These are phyloP conservation scores for Penicillium alfredii DNA, from an alignment of 495 filamentous ascomycete genomes.

Conservation along the genomic window DNA sequence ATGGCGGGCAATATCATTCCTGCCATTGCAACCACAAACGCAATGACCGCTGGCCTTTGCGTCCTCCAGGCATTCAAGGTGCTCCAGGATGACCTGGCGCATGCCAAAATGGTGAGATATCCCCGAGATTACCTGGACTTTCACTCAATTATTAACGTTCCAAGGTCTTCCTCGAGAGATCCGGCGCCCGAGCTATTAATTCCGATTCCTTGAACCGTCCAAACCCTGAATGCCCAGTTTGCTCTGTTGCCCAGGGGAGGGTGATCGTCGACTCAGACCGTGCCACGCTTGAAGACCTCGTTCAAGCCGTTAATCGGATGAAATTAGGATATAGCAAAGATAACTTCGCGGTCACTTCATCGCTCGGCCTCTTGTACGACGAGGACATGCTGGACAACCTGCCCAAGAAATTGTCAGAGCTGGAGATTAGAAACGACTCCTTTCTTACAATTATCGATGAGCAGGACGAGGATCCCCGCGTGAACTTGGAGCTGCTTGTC, in stretches of 20 bases:
- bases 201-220: constrained; percentile 69
- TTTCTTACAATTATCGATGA: constrained; percentile 86
- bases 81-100: constrained; percentile 61
- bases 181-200: constrained; percentile 64
- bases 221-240: constrained; percentile 75
- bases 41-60: constrained; percentile 88
- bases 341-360: constrained; percentile 57
- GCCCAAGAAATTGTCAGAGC: constrained; percentile 66
- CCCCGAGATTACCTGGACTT: background rate
- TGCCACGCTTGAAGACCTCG: constrained; percentile 76
- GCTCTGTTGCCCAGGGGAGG: constrained; percentile 62
- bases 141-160: constrained; percentile 4
- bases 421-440: constrained; percentile 64
- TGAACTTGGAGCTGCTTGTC: constrained; percentile 71
- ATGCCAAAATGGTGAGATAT: constrained; percentile 49
- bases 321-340: constrained; percentile 77
- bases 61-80: constrained; percentile 94
- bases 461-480: constrained; percentile 69
- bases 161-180: constrained; percentile 73
- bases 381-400: constrained; percentile 84
- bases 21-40: constrained; percentile 96
- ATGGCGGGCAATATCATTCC: constrained; percentile 99
- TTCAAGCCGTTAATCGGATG: constrained; percentile 62
- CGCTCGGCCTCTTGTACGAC: too few species aligned
- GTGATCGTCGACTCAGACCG: constrained; percentile 62